A percentile compares a stretch with the other conserved stretches of the same genome.
These are phyloP conservation scores for Diplodia mutila DNA, from an alignment of 2,329 filamentous ascomycete genomes.

Conservation along the genomic window DNA sequence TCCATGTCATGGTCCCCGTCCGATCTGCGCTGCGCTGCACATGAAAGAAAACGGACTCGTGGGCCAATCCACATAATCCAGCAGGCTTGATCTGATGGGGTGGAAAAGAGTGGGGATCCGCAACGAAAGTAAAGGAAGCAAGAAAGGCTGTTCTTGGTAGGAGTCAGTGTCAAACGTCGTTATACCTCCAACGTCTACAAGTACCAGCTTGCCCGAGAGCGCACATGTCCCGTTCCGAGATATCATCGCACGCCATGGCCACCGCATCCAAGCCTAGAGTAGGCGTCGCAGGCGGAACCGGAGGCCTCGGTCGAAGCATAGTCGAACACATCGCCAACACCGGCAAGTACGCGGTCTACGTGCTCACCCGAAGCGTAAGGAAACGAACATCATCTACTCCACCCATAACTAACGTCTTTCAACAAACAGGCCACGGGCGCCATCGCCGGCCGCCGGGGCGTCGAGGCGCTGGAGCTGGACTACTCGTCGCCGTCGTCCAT, in stretches of 20 bases:
- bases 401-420: too few relatives aligned
- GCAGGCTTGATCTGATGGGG: too few relatives aligned
- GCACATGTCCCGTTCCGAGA: background rate
- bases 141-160: background rate
- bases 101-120: background rate
- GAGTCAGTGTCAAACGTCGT: background rate
- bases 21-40: too few relatives aligned
- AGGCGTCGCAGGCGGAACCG: conserved; percentile 34
- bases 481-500: conserved; percentile 27
- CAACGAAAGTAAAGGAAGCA: background rate
- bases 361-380: conserved; percentile 30
- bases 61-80: too few relatives aligned
- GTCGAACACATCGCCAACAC: conserved; percentile 29
- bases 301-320: conserved; percentile 31
- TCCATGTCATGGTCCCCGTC: too few relatives aligned
- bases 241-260: background rate
- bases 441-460: conserved; percentile 15
- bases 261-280: conserved; percentile 25
- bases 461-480: conserved; percentile 27
- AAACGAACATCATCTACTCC: too few relatives aligned
- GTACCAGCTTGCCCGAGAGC: too few relatives aligned
- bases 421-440: background rate
- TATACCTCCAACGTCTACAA: background rate
- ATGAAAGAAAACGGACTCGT: too few relatives aligned
- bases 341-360: conserved; percentile 29